phyloP scores from a whole-genome alignment of 495 filamentous ascomycete species.

The Hyaloscypha bicolor region DNA sequence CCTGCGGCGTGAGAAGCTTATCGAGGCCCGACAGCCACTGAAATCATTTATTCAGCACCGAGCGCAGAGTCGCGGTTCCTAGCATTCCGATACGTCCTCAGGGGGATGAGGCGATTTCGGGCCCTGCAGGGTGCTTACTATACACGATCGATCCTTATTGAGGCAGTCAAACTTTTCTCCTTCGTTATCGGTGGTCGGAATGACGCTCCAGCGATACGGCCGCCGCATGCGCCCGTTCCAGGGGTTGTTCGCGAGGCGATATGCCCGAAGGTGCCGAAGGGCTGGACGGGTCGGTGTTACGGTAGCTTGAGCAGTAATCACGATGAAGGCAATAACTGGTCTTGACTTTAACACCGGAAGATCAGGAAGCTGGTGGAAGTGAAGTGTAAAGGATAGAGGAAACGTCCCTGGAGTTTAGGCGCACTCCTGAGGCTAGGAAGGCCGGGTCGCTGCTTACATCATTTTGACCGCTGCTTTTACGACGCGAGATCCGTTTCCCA shows the following conservation, averaged over 20 bases:
- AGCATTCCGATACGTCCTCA: not conserved
- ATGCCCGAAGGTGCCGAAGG: too few relatives aligned
- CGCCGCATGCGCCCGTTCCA: not conserved
- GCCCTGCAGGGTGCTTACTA: not conserved
- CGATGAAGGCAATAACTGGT: too few relatives aligned
- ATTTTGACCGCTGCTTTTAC: not conserved
- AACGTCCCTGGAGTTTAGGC: too few relatives aligned
- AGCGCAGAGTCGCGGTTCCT: not conserved
- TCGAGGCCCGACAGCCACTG: not conserved
- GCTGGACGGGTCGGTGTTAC: too few relatives aligned
- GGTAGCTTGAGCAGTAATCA: too few relatives aligned
- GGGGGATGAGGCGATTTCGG: not conserved
- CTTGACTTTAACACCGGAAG: too few relatives aligned
- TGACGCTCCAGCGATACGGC: too few relatives aligned
- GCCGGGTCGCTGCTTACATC: not conserved
- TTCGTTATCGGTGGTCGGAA: not conserved
- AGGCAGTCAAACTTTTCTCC: not conserved
- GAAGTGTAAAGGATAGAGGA: too few relatives aligned
- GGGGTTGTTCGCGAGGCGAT: not conserved
- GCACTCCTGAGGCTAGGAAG: too few relatives aligned
- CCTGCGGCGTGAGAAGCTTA: not conserved
- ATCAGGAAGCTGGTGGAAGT: too few relatives aligned
- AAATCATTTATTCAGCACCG: not conserved
- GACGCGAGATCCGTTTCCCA: not conserved
- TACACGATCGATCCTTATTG: not conserved